phyloP scores from a whole-genome alignment of 108 stramenopile genomes.

The Nannochloropsis gaditana region DNA sequence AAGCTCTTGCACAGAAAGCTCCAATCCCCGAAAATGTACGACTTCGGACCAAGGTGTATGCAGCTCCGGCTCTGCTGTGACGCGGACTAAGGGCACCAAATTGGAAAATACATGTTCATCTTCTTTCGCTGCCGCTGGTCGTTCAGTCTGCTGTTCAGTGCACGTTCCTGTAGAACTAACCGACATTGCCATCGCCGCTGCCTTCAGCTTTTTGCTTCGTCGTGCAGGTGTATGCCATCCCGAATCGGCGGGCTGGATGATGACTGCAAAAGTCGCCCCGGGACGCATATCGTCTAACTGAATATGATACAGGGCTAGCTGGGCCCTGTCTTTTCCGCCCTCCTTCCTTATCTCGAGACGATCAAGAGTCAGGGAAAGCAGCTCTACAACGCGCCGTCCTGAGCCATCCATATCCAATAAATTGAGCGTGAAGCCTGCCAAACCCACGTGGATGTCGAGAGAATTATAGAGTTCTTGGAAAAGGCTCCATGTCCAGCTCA shows the following conservation, averaged over 20 bases:
- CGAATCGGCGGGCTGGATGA: slow-evolving; percentile 19
- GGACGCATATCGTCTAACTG: slow-evolving; percentile 25
- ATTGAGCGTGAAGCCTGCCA: background rate
- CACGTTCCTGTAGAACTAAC: background rate
- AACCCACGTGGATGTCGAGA: background rate
- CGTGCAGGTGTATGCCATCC: background rate
- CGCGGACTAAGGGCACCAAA: slow-evolving; percentile 2
- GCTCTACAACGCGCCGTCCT: background rate
- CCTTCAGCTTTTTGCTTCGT: background rate
- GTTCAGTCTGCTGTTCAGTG: background rate
- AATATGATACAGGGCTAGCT: background rate
- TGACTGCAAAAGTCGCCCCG: background rate
- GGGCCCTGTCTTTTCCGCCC: slow-evolving; percentile 16
- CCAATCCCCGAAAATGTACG: background rate
- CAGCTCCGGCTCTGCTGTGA: slow-evolving; percentile 13
- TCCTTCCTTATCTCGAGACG: background rate
- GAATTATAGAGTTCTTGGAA: slow-evolving; percentile 18
- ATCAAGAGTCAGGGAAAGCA: background rate
- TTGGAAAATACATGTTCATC: background rate
- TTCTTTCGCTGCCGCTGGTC: background rate
- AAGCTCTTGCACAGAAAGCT: slow-evolving; percentile 1
- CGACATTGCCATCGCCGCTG: background rate
- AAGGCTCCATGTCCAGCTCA: background rate
- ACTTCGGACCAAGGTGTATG: slow-evolving; percentile 19
- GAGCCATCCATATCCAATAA: background rate